Base-by-base conservation (phyloP, 1,139 yeast species). In the Hanseniaspora uvarum region DNA sequence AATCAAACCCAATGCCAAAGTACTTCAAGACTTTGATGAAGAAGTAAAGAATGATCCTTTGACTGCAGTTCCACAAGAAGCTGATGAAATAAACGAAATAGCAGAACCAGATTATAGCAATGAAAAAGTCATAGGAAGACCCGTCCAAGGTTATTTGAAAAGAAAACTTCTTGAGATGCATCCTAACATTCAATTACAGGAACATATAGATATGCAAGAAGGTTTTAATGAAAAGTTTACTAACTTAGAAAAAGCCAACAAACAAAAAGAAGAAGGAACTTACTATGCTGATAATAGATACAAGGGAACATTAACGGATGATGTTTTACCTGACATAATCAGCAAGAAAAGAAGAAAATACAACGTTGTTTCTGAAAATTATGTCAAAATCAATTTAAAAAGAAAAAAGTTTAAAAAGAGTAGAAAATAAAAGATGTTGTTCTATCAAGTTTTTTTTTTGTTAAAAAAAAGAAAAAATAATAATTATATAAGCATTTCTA, bases 401-500 rank as follows among this genome's bases (percentile, higher is more conserved):
- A 53, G 47, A 19, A 48, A 43, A 21, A 38, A 12, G 18, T 28
- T 33, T 16, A 19, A n/a, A 24, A 48, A 44, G 6, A 28, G 30
- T 31, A 48, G 44, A 48, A 48, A 33, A 19, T 39, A 30, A 24
- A 43, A 23, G 40, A 40, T 16, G 28, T 26, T 21, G 26, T 30
- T 34, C 23, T 41, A 36, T 16, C 21, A 31, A 31, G 5, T 31
- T 31, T 5, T 31, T 26, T 26, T 26, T 5, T 26, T 26, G 5
- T 26, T 26, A 5, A 39, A 23, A 39, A n/a, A n/a, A n/a, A n/a
- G n/a, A n/a, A n/a, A 16, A 28, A 38, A 43, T 23, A 14, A 3
- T 36, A 19, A 30, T 46, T 41, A 39, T 56, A 57, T 69, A 58
- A 89, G 74, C 60, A 92, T 70, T 68, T 87, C 94, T 62, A 92